A percentile compares a stretch with the other conserved stretches of the same genome.
These are phyloP conservation scores for Oryza glaberrima DNA, from an alignment of 176 grass and related monocot species.

Conservation along the genomic window DNA sequence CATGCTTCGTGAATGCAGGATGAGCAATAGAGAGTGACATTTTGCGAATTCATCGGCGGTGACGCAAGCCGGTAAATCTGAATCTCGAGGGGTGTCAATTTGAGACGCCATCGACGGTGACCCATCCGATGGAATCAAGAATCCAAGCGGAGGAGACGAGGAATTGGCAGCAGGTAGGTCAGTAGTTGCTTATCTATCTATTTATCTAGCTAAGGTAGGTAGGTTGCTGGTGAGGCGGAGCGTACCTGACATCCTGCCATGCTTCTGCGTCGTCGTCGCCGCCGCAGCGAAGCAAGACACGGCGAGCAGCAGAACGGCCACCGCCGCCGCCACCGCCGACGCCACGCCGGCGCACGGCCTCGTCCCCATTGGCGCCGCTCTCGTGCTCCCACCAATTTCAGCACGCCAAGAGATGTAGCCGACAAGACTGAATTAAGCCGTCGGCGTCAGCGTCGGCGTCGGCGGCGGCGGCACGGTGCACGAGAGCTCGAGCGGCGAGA, in stretches of 20 bases:
- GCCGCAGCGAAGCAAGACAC: constrained; percentile 11
- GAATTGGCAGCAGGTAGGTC: background rate
- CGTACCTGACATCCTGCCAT: constrained; percentile 51
- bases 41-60: background rate
- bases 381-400: background rate
- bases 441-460: background rate
- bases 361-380: constrained; percentile 33
- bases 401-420: background rate
- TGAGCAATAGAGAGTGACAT: background rate
- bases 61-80: constrained; percentile 24
- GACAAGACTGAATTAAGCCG: background rate
- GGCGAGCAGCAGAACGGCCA: constrained; percentile 15
- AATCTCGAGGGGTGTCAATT: constrained; percentile 8
- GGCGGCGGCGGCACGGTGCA: background rate
- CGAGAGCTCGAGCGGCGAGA: background rate
- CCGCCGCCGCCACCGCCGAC: background rate
- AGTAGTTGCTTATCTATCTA: background rate
- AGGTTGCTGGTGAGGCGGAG: background rate
- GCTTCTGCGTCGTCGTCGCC: constrained; percentile 12
- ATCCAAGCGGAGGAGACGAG: background rate
- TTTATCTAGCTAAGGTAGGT: background rate
- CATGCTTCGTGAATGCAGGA: background rate
- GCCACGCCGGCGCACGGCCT: background rate
- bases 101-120: background rate
- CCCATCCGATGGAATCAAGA: background rate